Evolutionary conservation across 208 protist species (phyloP).

Genomic region (Acanthamoeba rhysodes): DNA sequence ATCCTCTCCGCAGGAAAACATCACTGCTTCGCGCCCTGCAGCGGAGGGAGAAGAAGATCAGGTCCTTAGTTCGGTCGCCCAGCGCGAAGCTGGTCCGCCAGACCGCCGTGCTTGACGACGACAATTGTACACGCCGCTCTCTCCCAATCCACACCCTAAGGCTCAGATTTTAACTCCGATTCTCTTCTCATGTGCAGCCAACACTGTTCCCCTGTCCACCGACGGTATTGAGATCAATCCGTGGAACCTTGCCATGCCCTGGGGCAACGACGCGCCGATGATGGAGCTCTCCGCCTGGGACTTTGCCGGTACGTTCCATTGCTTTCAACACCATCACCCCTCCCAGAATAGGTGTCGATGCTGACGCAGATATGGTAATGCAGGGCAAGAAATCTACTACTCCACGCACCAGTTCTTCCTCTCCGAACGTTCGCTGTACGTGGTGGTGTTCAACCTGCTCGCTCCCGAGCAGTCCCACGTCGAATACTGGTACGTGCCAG

Average conservation of each 20-base stretch:
- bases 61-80: too few relatives aligned
- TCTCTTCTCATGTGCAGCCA: too few relatives aligned
- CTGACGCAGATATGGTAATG: too few relatives aligned
- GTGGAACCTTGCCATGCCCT: background rate
- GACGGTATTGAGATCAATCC: constrained; percentile 73
- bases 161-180: too few relatives aligned
- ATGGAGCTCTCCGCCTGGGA: constrained; percentile 42
- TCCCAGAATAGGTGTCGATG: too few relatives aligned
- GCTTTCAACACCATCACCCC: too few relatives aligned
- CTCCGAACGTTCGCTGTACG: constrained; percentile 37
- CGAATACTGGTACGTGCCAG: constrained; percentile 25
- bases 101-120: too few relatives aligned
- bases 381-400: constrained; percentile 70
- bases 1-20: background rate
- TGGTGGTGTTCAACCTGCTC: constrained; percentile 55
- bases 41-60: constrained; percentile 3
- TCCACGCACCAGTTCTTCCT: constrained; percentile 67
- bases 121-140: too few relatives aligned
- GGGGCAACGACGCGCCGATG: background rate
- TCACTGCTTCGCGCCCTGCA: constrained; percentile 19
- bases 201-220: background rate
- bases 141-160: too few relatives aligned
- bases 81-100: too few relatives aligned
- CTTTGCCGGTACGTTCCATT: background rate
- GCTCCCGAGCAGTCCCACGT: constrained; percentile 36